phyloP scores from a whole-genome alignment of 192 early-diverging fungal genomes.

The Rhizophagus clarus region DNA sequence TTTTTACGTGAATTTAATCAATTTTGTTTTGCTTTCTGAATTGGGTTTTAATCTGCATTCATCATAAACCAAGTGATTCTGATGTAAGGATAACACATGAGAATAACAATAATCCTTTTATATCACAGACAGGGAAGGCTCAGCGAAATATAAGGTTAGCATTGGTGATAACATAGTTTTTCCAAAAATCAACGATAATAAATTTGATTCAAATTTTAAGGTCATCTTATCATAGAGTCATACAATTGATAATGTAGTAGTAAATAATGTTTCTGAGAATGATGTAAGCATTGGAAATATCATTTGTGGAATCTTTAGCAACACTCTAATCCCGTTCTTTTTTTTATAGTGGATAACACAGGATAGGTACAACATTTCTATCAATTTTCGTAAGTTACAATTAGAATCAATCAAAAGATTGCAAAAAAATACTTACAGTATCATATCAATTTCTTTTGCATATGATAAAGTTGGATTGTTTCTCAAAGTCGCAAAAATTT shows the following conservation, averaged over 20 bases:
- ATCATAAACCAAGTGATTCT: too few species aligned
- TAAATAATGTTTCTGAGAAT: constrained; percentile 26
- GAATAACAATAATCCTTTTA: constrained; percentile 26
- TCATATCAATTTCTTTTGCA: too few species aligned
- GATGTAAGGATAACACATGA: too few species aligned
- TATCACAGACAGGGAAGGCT: constrained; percentile 13
- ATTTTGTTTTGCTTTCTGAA: too few species aligned
- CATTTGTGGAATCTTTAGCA: constrained; percentile 7
- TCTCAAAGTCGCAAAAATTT: constrained; percentile 16
- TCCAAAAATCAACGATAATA: not conserved
- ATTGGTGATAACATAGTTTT: constrained; percentile 21
- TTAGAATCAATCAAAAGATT: constrained; percentile 21
- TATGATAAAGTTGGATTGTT: constrained; percentile 13
- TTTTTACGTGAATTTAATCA: too few species aligned
- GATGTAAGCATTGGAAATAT: constrained; percentile 17
- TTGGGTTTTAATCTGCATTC: too few species aligned
- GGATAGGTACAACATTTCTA: constrained; percentile 19
- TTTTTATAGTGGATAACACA: constrained; percentile 23
- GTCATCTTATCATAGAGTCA: constrained; percentile 6
- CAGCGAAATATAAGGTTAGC: constrained; percentile 23
- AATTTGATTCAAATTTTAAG: constrained; percentile 25
- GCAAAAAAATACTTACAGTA: constrained; percentile 19
- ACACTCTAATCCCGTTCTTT: constrained; percentile 4
- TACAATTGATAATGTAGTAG: not conserved
- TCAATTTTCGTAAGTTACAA: constrained; percentile 20